Evolutionary conservation across 495 filamentous ascomycete genomes (phyloP), one percentile per base, ranked within the genome.

Genomic region (Penicillium cosmopolitanum): DNA sequence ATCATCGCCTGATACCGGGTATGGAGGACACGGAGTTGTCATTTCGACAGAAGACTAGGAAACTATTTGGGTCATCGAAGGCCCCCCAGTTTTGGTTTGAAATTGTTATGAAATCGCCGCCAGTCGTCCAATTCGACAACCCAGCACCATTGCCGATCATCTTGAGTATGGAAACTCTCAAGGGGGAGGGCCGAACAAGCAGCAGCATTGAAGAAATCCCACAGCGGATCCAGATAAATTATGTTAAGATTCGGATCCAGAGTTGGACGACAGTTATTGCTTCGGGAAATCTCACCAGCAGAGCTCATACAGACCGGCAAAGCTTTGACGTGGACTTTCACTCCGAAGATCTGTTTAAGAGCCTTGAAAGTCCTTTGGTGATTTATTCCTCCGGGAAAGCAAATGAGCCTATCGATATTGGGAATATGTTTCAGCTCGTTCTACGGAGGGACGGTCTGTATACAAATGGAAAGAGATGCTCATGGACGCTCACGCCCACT

Each of bases 1-100:
- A 50, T 23, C 66, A 68, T 16, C 59, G 66, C 15, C 53, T 68
- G 18, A 16, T 68, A 11, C 66, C 59, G 7, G 66, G 53, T 1
- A 65, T 65, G 63, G 50, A 56, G 33, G 28, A 61, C 35, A 34
- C 48, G 12, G 53, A 65, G 9, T 19, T 63, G 15, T 53, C 59
- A 21, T 48, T 68, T 36, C 65, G 53, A 33, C 56, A 65, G 44
- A 62, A 63, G 51, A 63, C 57, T 12, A 52, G 59, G 18, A 63
- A 56, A 25, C 48, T 65, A 23, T 63, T 68, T 36, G 38, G 50
- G 5, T 61, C 51, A 3, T 63, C 66, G 3, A 65, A 65, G 34
- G 63, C 61, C 1, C 66, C 66, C 6, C 40, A 56, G 9, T 63
- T 63, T 36, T 42, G 48, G 9, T 68, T 55, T 31, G 43, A 48